Conservation (phyloP, 2,329 filamentous ascomycete genomes). For the Fusarium verticillioides region DNA sequence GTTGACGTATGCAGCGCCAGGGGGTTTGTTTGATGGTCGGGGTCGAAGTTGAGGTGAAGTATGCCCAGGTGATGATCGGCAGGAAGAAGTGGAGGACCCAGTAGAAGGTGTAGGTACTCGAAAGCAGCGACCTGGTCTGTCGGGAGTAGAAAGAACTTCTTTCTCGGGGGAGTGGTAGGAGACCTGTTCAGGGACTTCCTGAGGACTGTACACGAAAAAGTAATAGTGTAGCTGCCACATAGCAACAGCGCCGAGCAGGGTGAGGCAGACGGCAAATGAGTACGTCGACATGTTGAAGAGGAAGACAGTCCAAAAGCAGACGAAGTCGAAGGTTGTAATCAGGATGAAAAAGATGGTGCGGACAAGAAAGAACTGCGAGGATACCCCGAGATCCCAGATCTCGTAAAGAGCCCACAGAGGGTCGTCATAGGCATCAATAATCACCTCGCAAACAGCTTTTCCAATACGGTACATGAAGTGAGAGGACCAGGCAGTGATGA, state of each 20-base stretch:
- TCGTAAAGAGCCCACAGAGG: not conserved
- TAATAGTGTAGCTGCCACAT: constrained; percentile 13
- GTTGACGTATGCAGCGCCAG: constrained; percentile 20
- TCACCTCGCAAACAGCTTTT: not conserved
- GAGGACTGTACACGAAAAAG: constrained; percentile 1
- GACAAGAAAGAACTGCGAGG: not conserved
- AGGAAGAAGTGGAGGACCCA: not conserved
- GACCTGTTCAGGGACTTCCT: not conserved
- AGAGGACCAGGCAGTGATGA: constrained; percentile 27
- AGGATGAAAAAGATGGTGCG: not conserved
- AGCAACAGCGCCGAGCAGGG: not conserved
- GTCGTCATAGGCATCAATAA: not conserved
- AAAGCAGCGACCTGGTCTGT: not conserved
- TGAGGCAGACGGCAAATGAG: not conserved
- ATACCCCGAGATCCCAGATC: not conserved
- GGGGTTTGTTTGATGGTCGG: constrained; percentile 16
- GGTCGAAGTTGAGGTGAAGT: not conserved
- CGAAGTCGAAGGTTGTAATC: not conserved
- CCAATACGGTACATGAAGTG: not conserved
- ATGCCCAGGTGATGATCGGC: not conserved
- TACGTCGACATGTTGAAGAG: constrained; percentile 10
- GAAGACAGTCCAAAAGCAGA: not conserved
- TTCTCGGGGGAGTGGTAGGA: not conserved
- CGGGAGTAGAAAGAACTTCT: not conserved
- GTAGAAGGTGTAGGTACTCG: constrained; percentile 7